Evolutionary conservation across 2,329 filamentous ascomycete species (phyloP), one percentile per base, ranked within the genome.

Genomic region (Botrytis cinerea): DNA sequence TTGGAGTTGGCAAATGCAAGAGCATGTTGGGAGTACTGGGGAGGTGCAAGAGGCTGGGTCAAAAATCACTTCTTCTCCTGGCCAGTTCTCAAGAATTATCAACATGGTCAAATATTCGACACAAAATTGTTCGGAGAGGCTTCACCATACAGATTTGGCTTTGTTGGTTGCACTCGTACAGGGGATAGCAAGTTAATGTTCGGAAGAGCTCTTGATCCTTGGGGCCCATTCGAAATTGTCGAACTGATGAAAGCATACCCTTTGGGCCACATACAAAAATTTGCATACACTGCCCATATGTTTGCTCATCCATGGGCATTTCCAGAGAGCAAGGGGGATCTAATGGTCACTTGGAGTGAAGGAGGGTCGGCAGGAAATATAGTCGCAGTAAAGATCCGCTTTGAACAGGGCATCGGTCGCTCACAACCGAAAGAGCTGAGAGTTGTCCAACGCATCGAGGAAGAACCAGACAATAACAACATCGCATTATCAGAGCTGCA

Each of bases 281-380:
- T 60, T 4, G 51, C 63, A 45, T 78, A 74, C 46, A 66, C 35
- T 4, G 77, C 77, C 60, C 77, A 76, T 22, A 73, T 78, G 43
- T 78, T 77, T 48, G 71, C 75, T 18, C 77, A 78, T 45, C 76
- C 77, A 18, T 78, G 77, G 76, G 76, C 75, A 5, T 74, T 70
- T 28, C 18, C 75, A 28, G 71, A 70, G n/a, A 64, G 57, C 14
- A 74, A 67, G 22, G 75, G 75, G 7, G 75, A 78, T 66, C 51
- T 78, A 32, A 76, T 75, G 70, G 71, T 78, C 32, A 72, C 73
- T 14, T 78, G 76, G 77, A 74, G 72, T 25, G 76, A 78, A 59
- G 76, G 77, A 38, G 72, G 75, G 1, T 71, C 74, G 60, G 73
- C 32, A 20, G 77, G 77, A n/a, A 54, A 71, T 46, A 73, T 78